Conservation (phyloP, 768 basidiomycete genomes). For the Serendipita vermifera region DNA sequence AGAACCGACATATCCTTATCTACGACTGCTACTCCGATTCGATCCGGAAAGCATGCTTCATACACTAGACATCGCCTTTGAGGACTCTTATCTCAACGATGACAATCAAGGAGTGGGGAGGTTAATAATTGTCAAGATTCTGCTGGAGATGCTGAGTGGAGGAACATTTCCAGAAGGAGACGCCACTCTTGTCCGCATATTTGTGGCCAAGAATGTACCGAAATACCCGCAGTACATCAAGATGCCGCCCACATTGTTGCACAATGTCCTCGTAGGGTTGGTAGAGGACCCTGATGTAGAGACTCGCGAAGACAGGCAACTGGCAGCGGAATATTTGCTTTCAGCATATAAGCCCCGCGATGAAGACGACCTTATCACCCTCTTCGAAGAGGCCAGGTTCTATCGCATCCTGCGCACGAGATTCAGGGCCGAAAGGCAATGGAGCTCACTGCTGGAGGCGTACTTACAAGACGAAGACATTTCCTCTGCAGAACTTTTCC, state of each 20-base stretch:
- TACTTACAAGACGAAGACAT: conserved; percentile 64
- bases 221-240: conserved; percentile 86
- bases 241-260: conserved; percentile 52
- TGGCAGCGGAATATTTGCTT: conserved; percentile 86
- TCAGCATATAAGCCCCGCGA: conserved; percentile 84
- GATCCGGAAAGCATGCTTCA: conserved; percentile 93
- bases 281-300: conserved; percentile 58
- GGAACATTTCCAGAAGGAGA: conserved; percentile 38
- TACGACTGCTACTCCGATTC: conserved; percentile 67
- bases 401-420: conserved; percentile 78
- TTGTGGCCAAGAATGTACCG: conserved; percentile 89
- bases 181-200: conserved; percentile 81
- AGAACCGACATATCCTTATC: conserved; percentile 85
- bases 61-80: conserved; percentile 86
- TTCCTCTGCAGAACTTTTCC: conserved; percentile 46
- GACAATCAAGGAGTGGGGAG: conserved; percentile 53
- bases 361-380: conserved; percentile 43
- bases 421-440: conserved; percentile 61
- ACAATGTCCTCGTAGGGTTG: conserved; percentile 64
- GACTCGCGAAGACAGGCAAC: conserved; percentile 86
- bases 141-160: conserved; percentile 58
- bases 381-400: conserved; percentile 79
- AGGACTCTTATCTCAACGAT: conserved; percentile 82
- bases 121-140: conserved; percentile 67
- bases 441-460: conserved; percentile 60